Conservation (phyloP, 2,329 filamentous ascomycete species). For the Aureobasidium sp. region DNA sequence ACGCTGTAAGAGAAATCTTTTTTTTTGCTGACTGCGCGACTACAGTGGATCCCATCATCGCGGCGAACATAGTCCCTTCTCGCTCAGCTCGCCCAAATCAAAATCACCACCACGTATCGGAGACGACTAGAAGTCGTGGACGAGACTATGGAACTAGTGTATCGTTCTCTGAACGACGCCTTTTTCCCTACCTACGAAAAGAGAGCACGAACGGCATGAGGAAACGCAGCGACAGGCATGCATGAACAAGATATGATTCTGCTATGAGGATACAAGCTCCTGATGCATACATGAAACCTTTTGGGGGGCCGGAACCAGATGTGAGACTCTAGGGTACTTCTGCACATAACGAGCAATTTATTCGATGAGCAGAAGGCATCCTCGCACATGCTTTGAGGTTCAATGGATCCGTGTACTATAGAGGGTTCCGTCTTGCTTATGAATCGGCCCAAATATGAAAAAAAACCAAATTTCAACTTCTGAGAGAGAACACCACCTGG, state of each 20-base stretch:
- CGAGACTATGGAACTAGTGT: not conserved
- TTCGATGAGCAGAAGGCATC: not conserved
- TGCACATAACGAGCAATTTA: not conserved
- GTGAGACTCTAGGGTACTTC: not conserved
- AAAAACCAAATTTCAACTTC: no score
- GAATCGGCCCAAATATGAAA: not conserved
- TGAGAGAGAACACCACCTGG: no score
- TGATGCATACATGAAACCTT: not conserved
- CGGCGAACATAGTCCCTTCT: conserved; percentile 4
- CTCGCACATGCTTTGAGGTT: not conserved
- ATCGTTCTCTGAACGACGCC: not conserved
- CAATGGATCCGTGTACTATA: not conserved
- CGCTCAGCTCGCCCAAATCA: not conserved
- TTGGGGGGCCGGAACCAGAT: not conserved
- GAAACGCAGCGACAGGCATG: not conserved
- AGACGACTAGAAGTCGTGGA: conserved; percentile 5
- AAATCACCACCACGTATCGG: conserved; percentile 11
- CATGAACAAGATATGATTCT: not conserved
- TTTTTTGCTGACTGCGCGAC: no score
- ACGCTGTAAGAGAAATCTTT: no score
- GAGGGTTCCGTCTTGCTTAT: not conserved
- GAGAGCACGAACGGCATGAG: not conserved
- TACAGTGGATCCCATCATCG: conserved; percentile 4
- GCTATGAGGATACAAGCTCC: not conserved
- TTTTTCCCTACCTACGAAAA: no score